A percentile compares a stretch with the other conserved stretches of the same genome.
These are phyloP conservation scores for Pezicula radicicola DNA, from an alignment of 2,329 filamentous ascomycete species.

Conservation along the genomic window DNA sequence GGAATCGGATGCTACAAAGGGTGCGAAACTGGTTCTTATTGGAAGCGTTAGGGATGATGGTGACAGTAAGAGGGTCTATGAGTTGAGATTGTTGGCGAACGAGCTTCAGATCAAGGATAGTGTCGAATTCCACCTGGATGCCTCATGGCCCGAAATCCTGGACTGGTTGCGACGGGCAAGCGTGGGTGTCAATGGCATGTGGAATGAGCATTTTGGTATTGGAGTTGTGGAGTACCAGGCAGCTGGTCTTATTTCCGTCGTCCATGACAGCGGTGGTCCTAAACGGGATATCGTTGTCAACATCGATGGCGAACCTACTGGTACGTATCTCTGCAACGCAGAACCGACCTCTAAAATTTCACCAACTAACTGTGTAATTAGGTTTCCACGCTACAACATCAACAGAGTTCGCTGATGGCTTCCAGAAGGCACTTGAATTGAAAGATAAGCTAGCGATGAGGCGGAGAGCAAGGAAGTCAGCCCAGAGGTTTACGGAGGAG, in stretches of 20 bases:
- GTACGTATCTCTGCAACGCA: conserved; percentile 39
- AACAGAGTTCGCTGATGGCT: conserved; percentile 77
- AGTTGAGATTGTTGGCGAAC: conserved; percentile 79
- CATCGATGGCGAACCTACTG: conserved; percentile 74
- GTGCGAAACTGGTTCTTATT: conserved; percentile 74
- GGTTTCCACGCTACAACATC: conserved; percentile 84
- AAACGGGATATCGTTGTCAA: conserved; percentile 89
- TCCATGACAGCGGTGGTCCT: conserved; percentile 89
- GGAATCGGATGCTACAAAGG: conserved; percentile 45
- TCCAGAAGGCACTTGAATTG: conserved; percentile 71
- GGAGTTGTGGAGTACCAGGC: conserved; percentile 98
- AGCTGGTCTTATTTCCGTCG: conserved; percentile 86
- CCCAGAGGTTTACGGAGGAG: conserved; percentile 82
- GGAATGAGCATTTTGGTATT: conserved; percentile 99
- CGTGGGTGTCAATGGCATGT: conserved; percentile 96
- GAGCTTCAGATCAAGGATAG: conserved; percentile 81
- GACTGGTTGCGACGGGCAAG: conserved; percentile 73
- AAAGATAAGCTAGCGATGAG: conserved; percentile 72
- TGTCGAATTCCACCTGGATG: conserved; percentile 87
- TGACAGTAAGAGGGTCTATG: conserved; percentile 82
- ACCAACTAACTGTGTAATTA: conserved; percentile 22
- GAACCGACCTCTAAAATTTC: not conserved
- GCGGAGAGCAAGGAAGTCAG: conserved; percentile 70
- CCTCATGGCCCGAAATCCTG: conserved; percentile 83
- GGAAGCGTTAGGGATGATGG: conserved; percentile 86